Percentiles rank a stretch among this genome's conserved stretches.
Evolutionary conservation across 169 alveolate species (phyloP).

Genomic region (Toxoplasma gondii): DNA sequence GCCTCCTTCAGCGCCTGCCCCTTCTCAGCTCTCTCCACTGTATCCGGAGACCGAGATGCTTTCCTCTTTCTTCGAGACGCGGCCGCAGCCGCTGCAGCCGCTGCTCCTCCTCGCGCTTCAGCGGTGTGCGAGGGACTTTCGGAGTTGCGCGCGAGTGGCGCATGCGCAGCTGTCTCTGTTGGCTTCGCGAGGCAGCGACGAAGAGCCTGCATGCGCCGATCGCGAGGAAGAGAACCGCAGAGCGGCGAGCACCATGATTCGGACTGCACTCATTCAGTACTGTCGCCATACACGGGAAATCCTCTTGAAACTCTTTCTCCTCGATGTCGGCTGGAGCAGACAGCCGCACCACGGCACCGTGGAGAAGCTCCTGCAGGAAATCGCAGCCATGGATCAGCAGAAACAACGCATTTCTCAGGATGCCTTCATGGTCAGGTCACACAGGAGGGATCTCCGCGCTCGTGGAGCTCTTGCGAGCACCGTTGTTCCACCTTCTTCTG

Average conservation of each 20-base stretch:
- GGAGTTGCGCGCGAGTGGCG: conserved; percentile 48
- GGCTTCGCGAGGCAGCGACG: not conserved
- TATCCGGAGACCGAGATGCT: not conserved
- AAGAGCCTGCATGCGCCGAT: not conserved
- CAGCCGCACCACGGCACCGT: conserved; percentile 33
- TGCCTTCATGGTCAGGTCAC: conserved; percentile 29
- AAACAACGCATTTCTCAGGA: not conserved
- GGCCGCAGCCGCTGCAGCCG: conserved; percentile 63
- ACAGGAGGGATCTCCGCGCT: not conserved
- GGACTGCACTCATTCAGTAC: conserved; percentile 57
- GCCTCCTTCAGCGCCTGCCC: not conserved
- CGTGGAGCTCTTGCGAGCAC: too few species aligned
- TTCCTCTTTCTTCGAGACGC: not conserved
- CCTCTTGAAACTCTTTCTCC: conserved; percentile 52
- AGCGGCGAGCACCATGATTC: conserved; percentile 35
- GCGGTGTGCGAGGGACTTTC: conserved; percentile 43
- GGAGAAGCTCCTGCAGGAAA: conserved; percentile 37
- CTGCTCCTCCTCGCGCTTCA: conserved; percentile 55
- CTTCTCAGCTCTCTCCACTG: not conserved
- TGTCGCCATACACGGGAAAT: conserved; percentile 56
- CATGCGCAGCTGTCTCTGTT: conserved; percentile 54
- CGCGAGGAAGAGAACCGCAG: not conserved
- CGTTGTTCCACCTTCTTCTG: too few species aligned
- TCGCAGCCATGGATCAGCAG: conserved; percentile 27
- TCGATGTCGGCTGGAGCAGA: conserved; percentile 38